A percentile compares a stretch with the other conserved stretches of the same genome.
phyloP scores from a whole-genome alignment of 106 monocot genomes.

The Ottelia alismoides region DNA sequence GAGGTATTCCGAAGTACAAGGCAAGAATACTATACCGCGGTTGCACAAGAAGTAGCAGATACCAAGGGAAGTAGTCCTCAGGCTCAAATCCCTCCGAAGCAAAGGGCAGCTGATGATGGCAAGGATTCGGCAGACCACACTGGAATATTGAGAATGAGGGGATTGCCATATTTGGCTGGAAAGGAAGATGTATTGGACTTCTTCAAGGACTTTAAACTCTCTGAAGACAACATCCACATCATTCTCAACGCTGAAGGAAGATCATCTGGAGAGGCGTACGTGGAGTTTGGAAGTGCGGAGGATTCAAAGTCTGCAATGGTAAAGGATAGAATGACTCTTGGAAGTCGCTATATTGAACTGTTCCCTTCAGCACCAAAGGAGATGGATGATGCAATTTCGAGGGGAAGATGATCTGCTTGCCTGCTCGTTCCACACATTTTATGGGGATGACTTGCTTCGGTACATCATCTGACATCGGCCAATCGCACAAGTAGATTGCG shows the following conservation, averaged over 20 bases:
- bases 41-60: conserved; percentile 35
- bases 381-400: conserved; percentile 27
- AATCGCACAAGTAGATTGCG: too few species aligned
- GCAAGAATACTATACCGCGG: conserved; percentile 39
- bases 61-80: conserved; percentile 13
- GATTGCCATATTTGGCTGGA: conserved; percentile 42
- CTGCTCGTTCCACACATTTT: too few species aligned
- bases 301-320: conserved; percentile 43
- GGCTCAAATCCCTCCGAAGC: conserved; percentile 8
- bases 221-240: conserved; percentile 29
- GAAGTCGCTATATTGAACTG: conserved; percentile 42
- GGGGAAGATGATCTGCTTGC: conserved; percentile 6
- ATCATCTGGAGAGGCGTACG: conserved; percentile 37
- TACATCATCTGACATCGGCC: too few species aligned
- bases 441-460: too few species aligned
- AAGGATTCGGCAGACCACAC: conserved; percentile 35
- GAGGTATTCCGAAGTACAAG: conserved; percentile 46
- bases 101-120: conserved; percentile 22
- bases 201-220: conserved; percentile 22
- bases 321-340: conserved; percentile 39
- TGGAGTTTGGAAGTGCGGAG: conserved; percentile 35
- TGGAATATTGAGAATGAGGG: conserved; percentile 33
- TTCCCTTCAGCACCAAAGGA: conserved; percentile 40
- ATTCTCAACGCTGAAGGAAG: conserved; percentile 29
- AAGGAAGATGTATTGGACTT: conserved; percentile 43